Evolutionary conservation across 805 yeast species (phyloP).

Genomic region (Cyberlindnera subsufficiens): DNA sequence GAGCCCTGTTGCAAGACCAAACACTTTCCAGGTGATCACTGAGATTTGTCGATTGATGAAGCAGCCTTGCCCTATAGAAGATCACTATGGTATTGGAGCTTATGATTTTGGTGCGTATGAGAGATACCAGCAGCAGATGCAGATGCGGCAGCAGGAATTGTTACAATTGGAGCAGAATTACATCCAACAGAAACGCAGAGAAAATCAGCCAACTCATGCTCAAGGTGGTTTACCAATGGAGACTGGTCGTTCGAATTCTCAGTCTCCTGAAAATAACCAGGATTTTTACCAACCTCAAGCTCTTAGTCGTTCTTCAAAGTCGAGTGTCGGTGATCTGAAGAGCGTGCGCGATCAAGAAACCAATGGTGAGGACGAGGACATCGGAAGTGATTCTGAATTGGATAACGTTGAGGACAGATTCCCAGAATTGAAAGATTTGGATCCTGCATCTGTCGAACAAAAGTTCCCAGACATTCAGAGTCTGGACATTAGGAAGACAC

Average conservation of each 20-base stretch:
- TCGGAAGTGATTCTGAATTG: conserved; percentile 27
- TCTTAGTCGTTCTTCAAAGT: conserved; percentile 18
- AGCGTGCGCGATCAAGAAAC: conserved; percentile 1
- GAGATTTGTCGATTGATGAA: conserved; percentile 60
- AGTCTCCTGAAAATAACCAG: neutral
- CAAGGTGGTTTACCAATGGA: neutral
- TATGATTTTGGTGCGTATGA: conserved; percentile 53
- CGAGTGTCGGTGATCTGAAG: conserved; percentile 21
- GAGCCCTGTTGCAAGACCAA: conserved; percentile 79
- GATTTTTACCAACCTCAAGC: conserved; percentile 10
- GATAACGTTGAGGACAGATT: conserved; percentile 45
- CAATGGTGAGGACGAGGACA: conserved; percentile 6
- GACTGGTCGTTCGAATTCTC: no score
- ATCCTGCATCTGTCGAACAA: conserved; percentile 6
- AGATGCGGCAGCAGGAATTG: conserved; percentile 36
- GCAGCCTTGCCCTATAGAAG: conserved; percentile 40
- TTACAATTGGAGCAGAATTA: conserved; percentile 20
- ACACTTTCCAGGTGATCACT: conserved; percentile 69
- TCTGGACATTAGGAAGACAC: neutral
- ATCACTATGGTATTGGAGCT: conserved; percentile 40
- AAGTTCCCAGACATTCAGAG: conserved; percentile 2
- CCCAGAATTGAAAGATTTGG: conserved; percentile 39
- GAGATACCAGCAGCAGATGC: conserved; percentile 36
- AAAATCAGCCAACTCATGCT: conserved; percentile 11
- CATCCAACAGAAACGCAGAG: conserved; percentile 13